Base-by-base conservation (phyloP, 2,329 filamentous ascomycete species). In the Gaeumannomyces tritici region DNA sequence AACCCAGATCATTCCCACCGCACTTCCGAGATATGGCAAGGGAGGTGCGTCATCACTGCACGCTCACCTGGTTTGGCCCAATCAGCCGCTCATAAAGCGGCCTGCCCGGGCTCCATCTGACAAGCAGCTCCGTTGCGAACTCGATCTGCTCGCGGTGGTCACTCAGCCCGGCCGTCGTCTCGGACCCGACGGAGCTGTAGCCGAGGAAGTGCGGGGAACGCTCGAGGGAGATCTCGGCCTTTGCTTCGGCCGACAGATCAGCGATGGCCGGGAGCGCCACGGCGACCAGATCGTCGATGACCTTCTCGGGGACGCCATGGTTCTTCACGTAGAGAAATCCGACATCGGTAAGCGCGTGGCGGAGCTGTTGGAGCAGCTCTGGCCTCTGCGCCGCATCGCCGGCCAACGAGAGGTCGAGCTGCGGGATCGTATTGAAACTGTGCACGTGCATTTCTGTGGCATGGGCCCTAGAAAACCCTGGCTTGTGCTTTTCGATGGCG, bases 141-240 rank as follows among this genome's bases (percentile, higher is more conserved):
- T 87, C 83, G 59, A 85, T 81, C 66, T 87, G 84, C 69, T 87
- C 83, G 24, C 83, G 73, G 24, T 75, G 71, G 67, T 87, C 84
- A 18, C 71, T 67, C 61, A 73, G 71, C 0, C 82, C 81, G 0
- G 80, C 79, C 1, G 85, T 87, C 0, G 73, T 82, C 69, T 87
- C 84, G 28, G 79, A 74, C 0, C 83, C 83, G 24, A 77, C 76
- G 0, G 74, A 78, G 64, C 80, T 83, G 68, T 86, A 87, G 0
- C 84, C 84, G 2, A 87, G 73, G 62, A 87, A 85, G 68, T 86
- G 83, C 12, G 83, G 82, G 1, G 81, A 86, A 29, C 84, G 80
- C 29, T 76, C 70, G 24, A 83, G 72, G 0, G 77, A 77, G 12
- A 82, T 69, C 1, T 66, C 66, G 0, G 69, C 68, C 63, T 83